Evolutionary conservation across 2,329 filamentous ascomycete genomes (phyloP).

Genomic region (Aureobasidium sp.): DNA sequence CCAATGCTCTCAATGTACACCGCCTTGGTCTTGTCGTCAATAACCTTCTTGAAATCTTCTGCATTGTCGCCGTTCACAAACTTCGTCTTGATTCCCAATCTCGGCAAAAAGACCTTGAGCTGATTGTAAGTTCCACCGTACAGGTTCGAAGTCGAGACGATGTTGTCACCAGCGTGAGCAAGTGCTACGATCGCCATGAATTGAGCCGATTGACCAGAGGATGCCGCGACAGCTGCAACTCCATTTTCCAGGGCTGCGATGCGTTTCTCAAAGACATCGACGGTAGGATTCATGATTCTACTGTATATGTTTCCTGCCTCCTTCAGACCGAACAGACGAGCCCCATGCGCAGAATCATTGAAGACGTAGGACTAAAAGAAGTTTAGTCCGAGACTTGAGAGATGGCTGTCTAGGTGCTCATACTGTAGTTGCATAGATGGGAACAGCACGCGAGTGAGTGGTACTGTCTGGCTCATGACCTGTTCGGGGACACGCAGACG

Average conservation of each 20-base stretch:
- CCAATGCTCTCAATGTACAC: conserved; percentile 89
- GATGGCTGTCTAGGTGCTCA: conserved; percentile 12
- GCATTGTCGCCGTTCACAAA: conserved; percentile 76
- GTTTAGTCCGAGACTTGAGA: neutral
- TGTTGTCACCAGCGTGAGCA: conserved; percentile 85
- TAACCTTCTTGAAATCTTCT: conserved; percentile 69
- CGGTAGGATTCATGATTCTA: conserved; percentile 86
- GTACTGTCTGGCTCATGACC: conserved; percentile 65
- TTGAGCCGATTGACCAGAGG: conserved; percentile 84
- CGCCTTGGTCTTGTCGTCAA: conserved; percentile 90
- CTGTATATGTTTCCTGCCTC: conserved; percentile 98
- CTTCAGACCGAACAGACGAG: conserved; percentile 91
- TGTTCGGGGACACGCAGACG: neutral
- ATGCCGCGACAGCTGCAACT: conserved; percentile 71
- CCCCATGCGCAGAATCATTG: conserved; percentile 92
- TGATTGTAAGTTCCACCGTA: conserved; percentile 98
- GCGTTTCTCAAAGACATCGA: conserved; percentile 93
- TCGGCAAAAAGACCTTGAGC: conserved; percentile 81
- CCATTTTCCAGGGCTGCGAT: conserved; percentile 94
- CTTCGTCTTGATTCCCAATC: conserved; percentile 81
- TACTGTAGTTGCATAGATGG: conserved; percentile 86
- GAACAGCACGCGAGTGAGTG: conserved; percentile 83
- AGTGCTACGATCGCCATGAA: conserved; percentile 83
- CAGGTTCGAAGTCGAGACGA: conserved; percentile 80
- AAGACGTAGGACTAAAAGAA: conserved; percentile 68